Percentiles rank a stretch among this genome's conserved stretches.
These are phyloP conservation scores for Nannochloropsis gaditana DNA, from an alignment of 108 stramenopile genomes.

Conservation along the genomic window DNA sequence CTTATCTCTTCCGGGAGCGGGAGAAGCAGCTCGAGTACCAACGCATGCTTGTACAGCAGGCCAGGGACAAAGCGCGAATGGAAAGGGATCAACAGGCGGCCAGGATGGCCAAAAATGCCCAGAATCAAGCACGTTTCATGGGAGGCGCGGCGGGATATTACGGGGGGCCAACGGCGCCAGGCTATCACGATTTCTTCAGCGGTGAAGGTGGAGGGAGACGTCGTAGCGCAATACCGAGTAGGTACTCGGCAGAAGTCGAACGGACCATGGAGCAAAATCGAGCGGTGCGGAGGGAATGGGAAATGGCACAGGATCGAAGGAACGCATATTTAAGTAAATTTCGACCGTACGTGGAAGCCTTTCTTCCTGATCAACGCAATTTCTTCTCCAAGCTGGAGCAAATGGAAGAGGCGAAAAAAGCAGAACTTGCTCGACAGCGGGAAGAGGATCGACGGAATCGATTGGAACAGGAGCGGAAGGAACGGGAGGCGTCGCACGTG, in stretches of 20 bases:
- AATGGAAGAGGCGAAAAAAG: background rate
- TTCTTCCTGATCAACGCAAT: background rate
- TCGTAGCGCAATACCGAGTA: background rate
- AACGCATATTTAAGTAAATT: conserved; percentile 8
- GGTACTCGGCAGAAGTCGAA: background rate
- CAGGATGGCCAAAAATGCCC: background rate
- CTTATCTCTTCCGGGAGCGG: conserved; percentile 1
- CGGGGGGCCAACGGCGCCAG: background rate
- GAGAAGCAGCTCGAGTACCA: background rate
- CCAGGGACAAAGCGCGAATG: background rate
- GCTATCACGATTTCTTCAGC: background rate
- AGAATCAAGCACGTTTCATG: background rate
- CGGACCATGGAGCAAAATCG: conserved; percentile 7
- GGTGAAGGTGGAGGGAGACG: background rate
- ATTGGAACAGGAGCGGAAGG: background rate
- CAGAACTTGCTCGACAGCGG: background rate
- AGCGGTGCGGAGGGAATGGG: background rate
- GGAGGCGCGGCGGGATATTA: background rate
- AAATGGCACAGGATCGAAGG: background rate
- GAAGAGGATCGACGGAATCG: conserved; percentile 15
- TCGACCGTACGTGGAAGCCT: background rate
- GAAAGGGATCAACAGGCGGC: background rate
- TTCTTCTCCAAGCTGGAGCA: background rate
- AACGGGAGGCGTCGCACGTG: background rate
- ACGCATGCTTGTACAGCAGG: background rate